Conservation (phyloP, 352 stramenopile genomes). For the Phytophthora capsici region DNA sequence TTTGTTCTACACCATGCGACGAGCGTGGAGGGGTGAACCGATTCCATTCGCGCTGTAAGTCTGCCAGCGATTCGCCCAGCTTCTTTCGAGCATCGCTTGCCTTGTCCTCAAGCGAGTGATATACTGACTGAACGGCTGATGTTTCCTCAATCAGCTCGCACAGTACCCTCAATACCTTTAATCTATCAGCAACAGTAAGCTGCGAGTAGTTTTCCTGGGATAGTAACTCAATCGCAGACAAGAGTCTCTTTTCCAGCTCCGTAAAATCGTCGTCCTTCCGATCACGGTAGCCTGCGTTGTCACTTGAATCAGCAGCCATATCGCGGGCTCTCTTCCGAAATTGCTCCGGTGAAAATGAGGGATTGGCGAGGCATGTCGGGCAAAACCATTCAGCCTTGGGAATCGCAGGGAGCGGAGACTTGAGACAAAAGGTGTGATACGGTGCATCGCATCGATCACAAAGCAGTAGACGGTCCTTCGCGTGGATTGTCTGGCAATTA, state of each 20-base stretch:
- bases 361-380: constrained; percentile 59
- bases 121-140: constrained; percentile 63
- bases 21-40: constrained; percentile 52
- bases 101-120: constrained; percentile 69
- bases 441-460: constrained; percentile 86
- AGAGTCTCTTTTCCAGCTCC: constrained; percentile 69
- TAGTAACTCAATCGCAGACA: constrained; percentile 65
- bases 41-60: constrained; percentile 70
- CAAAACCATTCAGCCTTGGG: constrained; percentile 83
- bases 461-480: constrained; percentile 67
- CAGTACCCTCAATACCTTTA: constrained; percentile 65
- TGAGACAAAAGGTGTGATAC: constrained; percentile 85
- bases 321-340: constrained; percentile 54
- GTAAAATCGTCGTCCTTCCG: constrained; percentile 56
- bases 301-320: constrained; percentile 21
- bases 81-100: constrained; percentile 62
- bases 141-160: constrained; percentile 73
- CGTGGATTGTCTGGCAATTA: constrained; percentile 73
- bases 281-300: constrained; percentile 14
- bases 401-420: constrained; percentile 59
- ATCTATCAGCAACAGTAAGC: constrained; percentile 54
- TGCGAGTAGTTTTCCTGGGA: constrained; percentile 77
- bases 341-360: constrained; percentile 59
- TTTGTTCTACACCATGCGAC: constrained; percentile 60
- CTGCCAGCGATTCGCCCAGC: constrained; percentile 58